These are phyloP conservation scores for Purshia tridentata DNA, from an alignment of 306 rosid species.

Conservation along the genomic window DNA sequence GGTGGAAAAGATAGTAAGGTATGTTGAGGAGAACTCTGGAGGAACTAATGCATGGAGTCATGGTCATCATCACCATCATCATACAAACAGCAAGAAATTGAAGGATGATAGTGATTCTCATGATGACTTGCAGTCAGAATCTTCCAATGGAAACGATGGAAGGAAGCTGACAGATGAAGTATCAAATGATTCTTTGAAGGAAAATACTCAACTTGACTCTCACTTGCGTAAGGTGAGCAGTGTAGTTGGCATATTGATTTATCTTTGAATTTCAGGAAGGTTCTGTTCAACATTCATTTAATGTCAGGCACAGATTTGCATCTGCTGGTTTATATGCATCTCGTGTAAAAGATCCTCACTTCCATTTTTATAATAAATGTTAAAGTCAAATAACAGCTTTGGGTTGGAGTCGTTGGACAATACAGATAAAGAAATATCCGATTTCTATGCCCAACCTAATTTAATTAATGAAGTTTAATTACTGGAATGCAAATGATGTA, in stretches of 20 bases:
- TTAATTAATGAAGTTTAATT: neutral
- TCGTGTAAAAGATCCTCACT: neutral
- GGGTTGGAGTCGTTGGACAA: too few relatives aligned
- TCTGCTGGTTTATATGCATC: neutral
- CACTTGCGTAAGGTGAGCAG: slow-evolving; percentile 65
- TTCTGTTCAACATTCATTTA: neutral
- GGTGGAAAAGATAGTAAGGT: slow-evolving; percentile 90
- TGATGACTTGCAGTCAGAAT: slow-evolving; percentile 34
- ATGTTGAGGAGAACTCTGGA: slow-evolving; percentile 76
- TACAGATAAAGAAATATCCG: neutral
- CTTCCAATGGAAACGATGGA: slow-evolving; percentile 29
- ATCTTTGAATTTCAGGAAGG: neutral
- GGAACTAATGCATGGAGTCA: slow-evolving; percentile 64
- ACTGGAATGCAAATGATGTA: slow-evolving; percentile 23
- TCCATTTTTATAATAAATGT: neutral
- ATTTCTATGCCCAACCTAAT: neutral
- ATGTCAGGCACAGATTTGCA: neutral
- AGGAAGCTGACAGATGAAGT: slow-evolving; percentile 28
- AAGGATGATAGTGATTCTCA: slow-evolving; percentile 53
- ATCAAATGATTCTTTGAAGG: slow-evolving; percentile 37
- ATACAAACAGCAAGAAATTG: slow-evolving; percentile 56
- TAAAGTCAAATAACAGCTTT: neutral
- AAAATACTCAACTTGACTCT: slow-evolving; percentile 41
- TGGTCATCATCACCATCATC: slow-evolving; percentile 81
- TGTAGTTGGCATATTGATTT: slow-evolving; percentile 14